A percentile compares a stretch with the other conserved stretches of the same genome.
These are phyloP conservation scores for Oligophagozyma castellii DNA, from an alignment of 1,139 yeast genomes.

Conservation along the genomic window DNA sequence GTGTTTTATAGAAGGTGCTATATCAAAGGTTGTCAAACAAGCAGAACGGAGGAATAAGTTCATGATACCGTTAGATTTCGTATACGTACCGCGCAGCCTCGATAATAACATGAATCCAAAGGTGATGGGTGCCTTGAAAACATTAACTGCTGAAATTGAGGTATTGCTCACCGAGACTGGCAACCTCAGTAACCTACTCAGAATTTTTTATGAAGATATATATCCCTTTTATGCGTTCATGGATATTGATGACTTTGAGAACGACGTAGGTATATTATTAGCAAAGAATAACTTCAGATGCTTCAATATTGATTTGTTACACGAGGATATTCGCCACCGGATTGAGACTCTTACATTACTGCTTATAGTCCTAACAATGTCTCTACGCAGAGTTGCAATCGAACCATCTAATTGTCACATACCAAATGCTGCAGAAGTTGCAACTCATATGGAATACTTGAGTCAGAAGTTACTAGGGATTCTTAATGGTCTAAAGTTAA, in stretches of 20 bases:
- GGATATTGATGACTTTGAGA: slow-evolving; percentile 12
- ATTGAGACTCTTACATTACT: slow-evolving; percentile 5
- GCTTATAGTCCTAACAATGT: slow-evolving; percentile 5
- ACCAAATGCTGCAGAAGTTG: slow-evolving; percentile 1
- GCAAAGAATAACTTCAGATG: slow-evolving; percentile 3
- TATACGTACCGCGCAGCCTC: slow-evolving; percentile 6
- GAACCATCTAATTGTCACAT: neutral
- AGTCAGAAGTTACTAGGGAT: slow-evolving; percentile 9
- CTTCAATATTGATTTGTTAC: slow-evolving; percentile 5
- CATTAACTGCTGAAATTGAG: slow-evolving; percentile 7
- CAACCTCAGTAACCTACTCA: slow-evolving; percentile 6
- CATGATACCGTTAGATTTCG: slow-evolving; percentile 1
- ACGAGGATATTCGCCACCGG: neutral
- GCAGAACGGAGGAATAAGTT: neutral
- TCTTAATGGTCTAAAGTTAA: slow-evolving; percentile 11
- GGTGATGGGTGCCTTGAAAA: slow-evolving; percentile 5
- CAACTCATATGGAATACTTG: neutral
- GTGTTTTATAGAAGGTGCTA: slow-evolving; percentile 3
- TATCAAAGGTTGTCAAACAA: slow-evolving; percentile 1
- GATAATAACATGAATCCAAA: slow-evolving; percentile 11
- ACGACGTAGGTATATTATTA: slow-evolving; percentile 5
- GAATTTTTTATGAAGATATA: slow-evolving; percentile 10
- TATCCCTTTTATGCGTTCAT: slow-evolving; percentile 15
- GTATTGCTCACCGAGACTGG: slow-evolving; percentile 4
- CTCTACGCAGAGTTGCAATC: slow-evolving; percentile 5